phyloP scores from a whole-genome alignment of 306 rosid species.

The Corylus americana region DNA sequence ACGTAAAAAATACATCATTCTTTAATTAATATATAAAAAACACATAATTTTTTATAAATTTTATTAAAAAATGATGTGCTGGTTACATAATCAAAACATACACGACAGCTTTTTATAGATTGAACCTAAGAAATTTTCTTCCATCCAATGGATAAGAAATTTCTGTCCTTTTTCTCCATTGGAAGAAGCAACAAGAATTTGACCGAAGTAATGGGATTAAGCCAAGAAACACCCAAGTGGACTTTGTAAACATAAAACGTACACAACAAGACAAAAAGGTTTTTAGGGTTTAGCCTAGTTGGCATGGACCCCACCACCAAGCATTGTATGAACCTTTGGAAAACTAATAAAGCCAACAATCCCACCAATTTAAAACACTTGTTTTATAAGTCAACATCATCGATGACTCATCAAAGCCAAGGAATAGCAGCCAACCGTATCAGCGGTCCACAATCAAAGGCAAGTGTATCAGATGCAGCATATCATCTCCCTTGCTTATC shows the following conservation, averaged over 20 bases:
- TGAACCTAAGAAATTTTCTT: too few species aligned
- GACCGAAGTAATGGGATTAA: not conserved
- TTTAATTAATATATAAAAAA: too few species aligned
- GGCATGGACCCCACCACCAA: not conserved
- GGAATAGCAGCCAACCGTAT: not conserved
- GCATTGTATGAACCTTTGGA: slow-evolving; percentile 5
- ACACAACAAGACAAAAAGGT: not conserved
- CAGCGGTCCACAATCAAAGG: slow-evolving; percentile 6
- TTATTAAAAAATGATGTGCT: too few species aligned
- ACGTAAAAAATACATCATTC: too few species aligned
- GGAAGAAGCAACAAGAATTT: not conserved
- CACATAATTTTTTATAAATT: too few species aligned
- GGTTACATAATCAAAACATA: too few species aligned
- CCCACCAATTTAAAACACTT: not conserved
- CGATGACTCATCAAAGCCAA: not conserved
- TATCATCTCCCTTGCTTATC: not conserved
- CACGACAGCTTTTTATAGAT: too few species aligned
- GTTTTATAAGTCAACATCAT: slow-evolving; percentile 30
- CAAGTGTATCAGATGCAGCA: slow-evolving; percentile 25
- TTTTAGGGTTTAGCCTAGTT: not conserved
- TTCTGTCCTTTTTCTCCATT: not conserved
- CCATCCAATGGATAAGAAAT: not conserved
- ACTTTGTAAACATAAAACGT: not conserved
- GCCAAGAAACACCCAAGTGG: not conserved
- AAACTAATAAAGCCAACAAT: slow-evolving; percentile 6